phyloP scores from a whole-genome alignment of 345 rosid species.

The Boechera stricta region DNA sequence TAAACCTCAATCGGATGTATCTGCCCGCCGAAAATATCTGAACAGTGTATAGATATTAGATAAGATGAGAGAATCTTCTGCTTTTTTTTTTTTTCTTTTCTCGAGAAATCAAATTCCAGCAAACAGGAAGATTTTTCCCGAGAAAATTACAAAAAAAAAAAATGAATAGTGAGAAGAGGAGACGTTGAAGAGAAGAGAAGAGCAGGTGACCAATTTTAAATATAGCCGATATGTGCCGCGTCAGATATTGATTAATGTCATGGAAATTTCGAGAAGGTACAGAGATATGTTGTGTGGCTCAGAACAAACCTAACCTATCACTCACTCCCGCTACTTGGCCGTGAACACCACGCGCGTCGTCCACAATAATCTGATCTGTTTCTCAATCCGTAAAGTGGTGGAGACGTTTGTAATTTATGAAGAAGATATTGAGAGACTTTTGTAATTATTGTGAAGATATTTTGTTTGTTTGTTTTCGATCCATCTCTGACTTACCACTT shows the following conservation, averaged over 20 bases:
- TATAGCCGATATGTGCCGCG: conserved; percentile 46
- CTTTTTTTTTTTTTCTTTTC: not conserved
- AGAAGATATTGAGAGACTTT: conserved; percentile 2
- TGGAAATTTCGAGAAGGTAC: conserved; percentile 58
- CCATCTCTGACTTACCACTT: not conserved
- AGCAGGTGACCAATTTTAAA: conserved; percentile 15
- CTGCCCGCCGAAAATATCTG: not conserved
- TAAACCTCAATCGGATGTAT: not conserved
- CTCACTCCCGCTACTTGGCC: conserved; percentile 7
- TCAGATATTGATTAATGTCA: conserved; percentile 37
- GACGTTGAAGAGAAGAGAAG: conserved; percentile 9
- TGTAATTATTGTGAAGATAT: conserved; percentile 31
- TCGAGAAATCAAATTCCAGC: conserved; percentile 17
- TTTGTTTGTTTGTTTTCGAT: not conserved
- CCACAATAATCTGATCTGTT: not conserved
- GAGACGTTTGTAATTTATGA: not conserved
- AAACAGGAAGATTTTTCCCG: conserved; percentile 8
- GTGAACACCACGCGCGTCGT: conserved; percentile 24
- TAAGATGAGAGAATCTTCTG: not conserved
- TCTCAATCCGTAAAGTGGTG: not conserved
- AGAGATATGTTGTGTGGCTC: conserved; percentile 63
- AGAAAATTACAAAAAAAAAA: not conserved
- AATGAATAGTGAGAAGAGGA: not conserved
- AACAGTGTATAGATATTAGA: conserved; percentile 3
- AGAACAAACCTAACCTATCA: conserved; percentile 30